phyloP scores from a whole-genome alignment of 768 basidiomycete genomes.

The Jaapia argillacea region DNA sequence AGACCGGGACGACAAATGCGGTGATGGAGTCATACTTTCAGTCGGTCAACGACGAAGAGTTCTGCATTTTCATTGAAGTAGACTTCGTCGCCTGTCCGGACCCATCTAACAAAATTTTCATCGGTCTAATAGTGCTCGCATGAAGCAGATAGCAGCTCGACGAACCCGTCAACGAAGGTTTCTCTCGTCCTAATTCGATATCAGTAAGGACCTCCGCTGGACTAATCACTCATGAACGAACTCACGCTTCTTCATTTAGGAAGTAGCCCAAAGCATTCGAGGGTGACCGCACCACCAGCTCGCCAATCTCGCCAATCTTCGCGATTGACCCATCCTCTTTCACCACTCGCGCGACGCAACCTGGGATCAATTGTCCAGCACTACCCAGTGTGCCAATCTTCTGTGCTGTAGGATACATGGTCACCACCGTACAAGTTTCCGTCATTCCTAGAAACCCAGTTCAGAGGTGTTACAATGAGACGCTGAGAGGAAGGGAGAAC shows the following conservation, averaged over 20 bases:
- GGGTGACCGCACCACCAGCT: slow-evolving; percentile 38
- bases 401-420: slow-evolving; percentile 35
- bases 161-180: slow-evolving; percentile 58
- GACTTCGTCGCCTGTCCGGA: slow-evolving; percentile 60
- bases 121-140: too few species aligned
- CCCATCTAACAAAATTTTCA: slow-evolving; percentile 34
- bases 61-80: slow-evolving; percentile 42
- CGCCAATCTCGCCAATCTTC: slow-evolving; percentile 46
- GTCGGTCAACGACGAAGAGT: slow-evolving; percentile 49
- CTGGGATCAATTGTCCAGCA: slow-evolving; percentile 39
- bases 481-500: slow-evolving; percentile 2
- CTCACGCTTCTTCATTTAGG: slow-evolving; percentile 53
- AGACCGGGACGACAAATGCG: background rate
- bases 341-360: slow-evolving; percentile 41
- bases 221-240: slow-evolving; percentile 4
- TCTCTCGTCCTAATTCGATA: slow-evolving; percentile 42
- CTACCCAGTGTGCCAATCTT: slow-evolving; percentile 46
- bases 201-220: background rate
- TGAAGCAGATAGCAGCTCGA: too few species aligned
- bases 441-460: slow-evolving; percentile 44
- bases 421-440: slow-evolving; percentile 44
- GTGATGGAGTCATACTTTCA: slow-evolving; percentile 33
- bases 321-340: slow-evolving; percentile 49
- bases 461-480: background rate
- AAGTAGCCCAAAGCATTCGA: slow-evolving; percentile 34